These are phyloP conservation scores for Pascua guehoae DNA, from an alignment of 1,284 basidiomycete genomes.

Conservation along the genomic window DNA sequence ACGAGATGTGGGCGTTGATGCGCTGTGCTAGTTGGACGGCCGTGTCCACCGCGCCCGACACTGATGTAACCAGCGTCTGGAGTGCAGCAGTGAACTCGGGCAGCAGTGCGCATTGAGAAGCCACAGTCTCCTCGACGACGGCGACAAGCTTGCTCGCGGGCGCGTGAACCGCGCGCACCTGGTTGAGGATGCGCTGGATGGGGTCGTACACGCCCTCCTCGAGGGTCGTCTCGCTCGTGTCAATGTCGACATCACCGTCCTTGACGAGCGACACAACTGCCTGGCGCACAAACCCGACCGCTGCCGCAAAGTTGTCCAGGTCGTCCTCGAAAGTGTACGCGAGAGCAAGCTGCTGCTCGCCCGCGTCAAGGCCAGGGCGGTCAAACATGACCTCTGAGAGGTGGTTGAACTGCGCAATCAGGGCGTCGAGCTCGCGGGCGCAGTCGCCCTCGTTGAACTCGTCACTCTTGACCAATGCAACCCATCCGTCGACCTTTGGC, in stretches of 20 bases:
- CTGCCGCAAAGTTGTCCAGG: conserved; percentile 85
- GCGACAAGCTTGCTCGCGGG: conserved; percentile 82
- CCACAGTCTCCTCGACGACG: conserved; percentile 72
- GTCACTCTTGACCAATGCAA: conserved; percentile 75
- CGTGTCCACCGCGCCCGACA: conserved; percentile 80
- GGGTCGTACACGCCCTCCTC: conserved; percentile 72
- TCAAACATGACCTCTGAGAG: conserved; percentile 78
- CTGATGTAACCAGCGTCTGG: conserved; percentile 64
- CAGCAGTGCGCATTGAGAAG: conserved; percentile 67
- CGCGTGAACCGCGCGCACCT: conserved; percentile 72
- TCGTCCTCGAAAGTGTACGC: conserved; percentile 78
- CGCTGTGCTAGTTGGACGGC: conserved; percentile 87
- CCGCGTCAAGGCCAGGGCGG: conserved; percentile 75
- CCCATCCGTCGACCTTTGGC: conserved; percentile 84
- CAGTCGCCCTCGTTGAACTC: conserved; percentile 92
- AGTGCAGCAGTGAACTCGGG: conserved; percentile 67
- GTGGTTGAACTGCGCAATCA: conserved; percentile 86
- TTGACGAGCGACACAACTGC: conserved; percentile 66
- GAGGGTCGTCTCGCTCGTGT: conserved; percentile 68
- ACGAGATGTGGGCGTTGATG: conserved; percentile 71
- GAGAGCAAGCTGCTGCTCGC: conserved; percentile 81
- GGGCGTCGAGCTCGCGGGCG: conserved; percentile 75
- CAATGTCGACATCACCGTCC: conserved; percentile 69
- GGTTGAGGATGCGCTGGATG: conserved; percentile 72
- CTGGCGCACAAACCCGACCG: conserved; percentile 80